A percentile compares a stretch with the other conserved stretches of the same genome.
These are phyloP conservation scores for Nemania bipapillata DNA, from an alignment of 2,329 filamentous ascomycete genomes.

Conservation along the genomic window DNA sequence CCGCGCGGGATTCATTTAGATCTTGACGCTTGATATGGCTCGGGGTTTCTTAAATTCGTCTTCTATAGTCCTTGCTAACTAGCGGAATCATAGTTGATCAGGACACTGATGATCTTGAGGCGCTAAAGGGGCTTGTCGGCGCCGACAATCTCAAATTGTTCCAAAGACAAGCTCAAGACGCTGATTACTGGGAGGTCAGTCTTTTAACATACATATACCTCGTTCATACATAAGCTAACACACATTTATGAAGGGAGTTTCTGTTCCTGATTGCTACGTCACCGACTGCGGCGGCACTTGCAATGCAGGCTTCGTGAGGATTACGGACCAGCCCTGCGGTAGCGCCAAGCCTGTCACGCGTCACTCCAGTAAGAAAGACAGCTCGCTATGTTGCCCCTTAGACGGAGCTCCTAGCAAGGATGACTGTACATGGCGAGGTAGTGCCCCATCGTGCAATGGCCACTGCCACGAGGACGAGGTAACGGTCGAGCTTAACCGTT, in stretches of 20 bases:
- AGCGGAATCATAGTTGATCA: neutral
- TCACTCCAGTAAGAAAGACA: neutral
- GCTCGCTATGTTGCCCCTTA: constrained; percentile 5
- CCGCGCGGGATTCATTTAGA: neutral
- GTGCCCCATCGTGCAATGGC: constrained; percentile 11
- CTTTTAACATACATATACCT: neutral
- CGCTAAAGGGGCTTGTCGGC: neutral
- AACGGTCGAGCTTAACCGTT: neutral
- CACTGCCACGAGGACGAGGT: constrained; percentile 24
- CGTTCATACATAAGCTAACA: neutral
- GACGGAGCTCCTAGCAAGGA: neutral
- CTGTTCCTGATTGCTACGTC: constrained; percentile 9
- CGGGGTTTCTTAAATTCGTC: neutral
- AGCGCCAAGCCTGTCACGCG: neutral
- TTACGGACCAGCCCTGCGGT: constrained; percentile 3
- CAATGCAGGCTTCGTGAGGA: constrained; percentile 3
- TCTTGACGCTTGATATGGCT: neutral
- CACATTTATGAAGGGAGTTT: neutral
- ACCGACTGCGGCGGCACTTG: constrained; percentile 15
- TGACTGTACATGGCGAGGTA: constrained; percentile 14
- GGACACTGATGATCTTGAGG: constrained; percentile 1
- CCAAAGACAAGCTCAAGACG: neutral
- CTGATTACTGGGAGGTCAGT: constrained; percentile 3
- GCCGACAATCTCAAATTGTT: neutral
- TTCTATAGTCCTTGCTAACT: neutral